phyloP scores from a whole-genome alignment of 257 asterid species.

The Primulina tabacum region DNA sequence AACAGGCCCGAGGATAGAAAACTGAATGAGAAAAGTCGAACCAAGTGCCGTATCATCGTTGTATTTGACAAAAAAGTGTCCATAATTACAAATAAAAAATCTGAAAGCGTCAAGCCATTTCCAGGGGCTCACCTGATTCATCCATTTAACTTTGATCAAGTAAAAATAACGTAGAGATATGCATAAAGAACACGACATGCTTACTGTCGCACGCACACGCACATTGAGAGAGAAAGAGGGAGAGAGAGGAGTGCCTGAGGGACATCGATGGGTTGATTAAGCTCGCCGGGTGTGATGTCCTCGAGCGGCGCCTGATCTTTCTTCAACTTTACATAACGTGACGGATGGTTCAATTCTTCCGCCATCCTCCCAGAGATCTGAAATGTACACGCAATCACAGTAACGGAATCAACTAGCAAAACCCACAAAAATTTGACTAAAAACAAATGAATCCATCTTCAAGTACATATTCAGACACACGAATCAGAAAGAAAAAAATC shows the following conservation, averaged over 20 bases:
- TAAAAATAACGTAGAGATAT: no score
- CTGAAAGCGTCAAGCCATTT: no score
- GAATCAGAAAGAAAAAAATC: not conserved
- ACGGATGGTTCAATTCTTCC: constrained; percentile 67
- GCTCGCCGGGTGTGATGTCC: constrained; percentile 93
- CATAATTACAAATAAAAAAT: no score
- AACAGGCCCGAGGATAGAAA: no score
- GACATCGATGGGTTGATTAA: constrained; percentile 90
- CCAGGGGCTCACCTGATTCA: no score
- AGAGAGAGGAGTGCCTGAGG: constrained; percentile 45
- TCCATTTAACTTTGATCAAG: no score
- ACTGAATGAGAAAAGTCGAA: no score
- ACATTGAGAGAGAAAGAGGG: no score
- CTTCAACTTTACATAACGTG: constrained; percentile 81
- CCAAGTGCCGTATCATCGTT: no score
- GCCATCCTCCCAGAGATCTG: constrained; percentile 45
- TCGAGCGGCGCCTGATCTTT: constrained; percentile 82
- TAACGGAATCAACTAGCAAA: not conserved
- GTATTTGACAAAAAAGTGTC: no score
- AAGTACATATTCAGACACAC: not conserved
- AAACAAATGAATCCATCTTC: not conserved
- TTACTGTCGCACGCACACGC: no score
- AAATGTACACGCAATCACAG: not conserved
- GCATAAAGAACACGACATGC: no score
- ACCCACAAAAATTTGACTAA: not conserved